phyloP scores from a whole-genome alignment of 2,329 filamentous ascomycete genomes.

The Cladorrhinum sp. region DNA sequence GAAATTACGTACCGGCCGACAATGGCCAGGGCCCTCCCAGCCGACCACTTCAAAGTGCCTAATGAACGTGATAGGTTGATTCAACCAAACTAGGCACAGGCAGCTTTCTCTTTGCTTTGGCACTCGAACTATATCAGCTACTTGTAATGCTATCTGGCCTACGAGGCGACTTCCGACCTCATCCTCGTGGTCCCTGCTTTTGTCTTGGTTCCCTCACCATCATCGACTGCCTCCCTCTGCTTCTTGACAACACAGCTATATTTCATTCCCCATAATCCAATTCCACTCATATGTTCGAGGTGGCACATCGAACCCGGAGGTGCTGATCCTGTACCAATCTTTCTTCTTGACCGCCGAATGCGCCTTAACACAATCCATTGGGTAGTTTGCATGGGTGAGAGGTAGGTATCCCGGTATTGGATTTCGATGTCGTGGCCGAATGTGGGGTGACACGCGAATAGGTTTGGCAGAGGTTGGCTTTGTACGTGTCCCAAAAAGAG shows the following conservation, averaged over 20 bases:
- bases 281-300: background rate
- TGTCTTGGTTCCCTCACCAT: constrained; percentile 8
- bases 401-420: background rate
- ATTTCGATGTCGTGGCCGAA: constrained; percentile 1
- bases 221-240: constrained; percentile 4
- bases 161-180: background rate
- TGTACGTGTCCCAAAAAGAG: constrained; percentile 8
- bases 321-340: background rate
- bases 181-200: background rate
- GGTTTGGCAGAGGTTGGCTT: constrained; percentile 2
- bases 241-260: background rate
- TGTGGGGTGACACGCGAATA: constrained; percentile 5
- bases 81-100: constrained; percentile 11
- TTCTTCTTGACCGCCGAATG: constrained; percentile 3
- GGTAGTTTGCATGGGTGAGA: background rate
- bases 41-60: constrained; percentile 13
- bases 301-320: background rate
- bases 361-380: background rate
- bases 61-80: constrained; percentile 27
- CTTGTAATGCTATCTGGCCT: constrained; percentile 13
- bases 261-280: background rate
- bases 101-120: constrained; percentile 3
- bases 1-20: constrained; percentile 30
- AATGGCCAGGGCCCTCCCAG: constrained; percentile 22
- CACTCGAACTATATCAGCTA: constrained; percentile 6